phyloP scores from a whole-genome alignment of 768 basidiomycete genomes.

The Scleroderma citrinum region DNA sequence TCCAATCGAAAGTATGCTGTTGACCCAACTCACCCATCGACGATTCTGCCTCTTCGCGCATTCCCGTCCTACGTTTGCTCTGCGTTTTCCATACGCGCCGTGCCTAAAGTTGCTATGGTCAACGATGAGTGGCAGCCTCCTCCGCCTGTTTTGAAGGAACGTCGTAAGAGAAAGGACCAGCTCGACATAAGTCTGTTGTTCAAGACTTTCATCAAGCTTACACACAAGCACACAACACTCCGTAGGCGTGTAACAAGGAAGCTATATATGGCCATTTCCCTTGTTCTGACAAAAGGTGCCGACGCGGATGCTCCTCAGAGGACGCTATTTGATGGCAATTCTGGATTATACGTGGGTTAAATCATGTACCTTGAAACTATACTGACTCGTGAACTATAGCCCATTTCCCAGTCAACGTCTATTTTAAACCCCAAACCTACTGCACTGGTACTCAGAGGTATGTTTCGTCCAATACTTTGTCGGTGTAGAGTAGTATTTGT shows the following conservation, averaged over 20 bases:
- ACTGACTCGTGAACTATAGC: not conserved
- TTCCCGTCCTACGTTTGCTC: constrained; percentile 16
- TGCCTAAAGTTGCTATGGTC: constrained; percentile 17
- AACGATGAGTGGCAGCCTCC: constrained; percentile 12
- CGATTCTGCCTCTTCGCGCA: constrained; percentile 5
- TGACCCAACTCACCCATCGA: constrained; percentile 17
- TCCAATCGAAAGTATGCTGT: constrained; percentile 6
- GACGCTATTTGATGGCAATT: not conserved
- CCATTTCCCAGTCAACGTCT: not conserved
- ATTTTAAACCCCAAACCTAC: not conserved
- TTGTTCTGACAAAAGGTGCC: constrained; percentile 1
- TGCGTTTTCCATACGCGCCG: constrained; percentile 18
- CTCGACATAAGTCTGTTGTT: constrained; percentile 1
- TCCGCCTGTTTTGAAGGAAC: constrained; percentile 16
- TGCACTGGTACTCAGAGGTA: constrained; percentile 16
- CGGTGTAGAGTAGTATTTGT: not conserved
- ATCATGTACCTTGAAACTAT: not conserved
- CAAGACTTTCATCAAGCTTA: constrained; percentile 2
- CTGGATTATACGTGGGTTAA: not conserved
- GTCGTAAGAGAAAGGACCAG: constrained; percentile 2
- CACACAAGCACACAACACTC: constrained; percentile 1
- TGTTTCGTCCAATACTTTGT: not conserved
- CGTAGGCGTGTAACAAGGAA: not conserved
- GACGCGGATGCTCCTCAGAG: not conserved
- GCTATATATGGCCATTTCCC: not conserved